These are phyloP conservation scores for Pichia sp. DNA, from an alignment of 1,139 yeast species.

Conservation along the genomic window DNA sequence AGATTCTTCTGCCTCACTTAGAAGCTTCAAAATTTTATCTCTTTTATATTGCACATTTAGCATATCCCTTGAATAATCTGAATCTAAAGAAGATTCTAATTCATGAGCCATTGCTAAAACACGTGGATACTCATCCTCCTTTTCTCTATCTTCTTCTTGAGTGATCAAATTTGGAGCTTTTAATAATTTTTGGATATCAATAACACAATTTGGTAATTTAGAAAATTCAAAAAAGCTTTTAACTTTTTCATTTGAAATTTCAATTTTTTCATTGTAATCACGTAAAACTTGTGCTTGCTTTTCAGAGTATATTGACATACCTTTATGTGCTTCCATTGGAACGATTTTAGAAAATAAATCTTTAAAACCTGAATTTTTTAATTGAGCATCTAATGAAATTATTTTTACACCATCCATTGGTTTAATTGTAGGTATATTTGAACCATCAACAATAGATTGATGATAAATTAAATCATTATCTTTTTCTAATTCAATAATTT, in stretches of 20 bases:
- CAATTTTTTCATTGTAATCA: constrained; percentile 66
- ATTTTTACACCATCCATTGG: constrained; percentile 75
- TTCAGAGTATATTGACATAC: constrained; percentile 82
- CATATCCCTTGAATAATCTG: constrained; percentile 10
- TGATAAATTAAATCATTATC: constrained; percentile 92
- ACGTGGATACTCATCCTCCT: constrained; percentile 24
- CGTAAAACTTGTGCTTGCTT: constrained; percentile 77
- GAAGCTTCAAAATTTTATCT: constrained; percentile 32
- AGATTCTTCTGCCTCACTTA: constrained; percentile 54
- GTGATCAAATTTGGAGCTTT: constrained; percentile 16
- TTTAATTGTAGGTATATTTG: constrained; percentile 53
- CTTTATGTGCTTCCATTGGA: constrained; percentile 83
- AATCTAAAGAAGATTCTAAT: constrained; percentile 14
- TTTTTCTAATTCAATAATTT: constrained; percentile 49
- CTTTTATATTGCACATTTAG: constrained; percentile 5
- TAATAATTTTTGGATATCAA: constrained; percentile 42
- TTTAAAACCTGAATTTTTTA: constrained; percentile 36
- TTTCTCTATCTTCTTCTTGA: constrained; percentile 21
- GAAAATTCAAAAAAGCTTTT: constrained; percentile 73
- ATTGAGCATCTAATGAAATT: constrained; percentile 54
- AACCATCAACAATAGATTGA: constrained; percentile 58
- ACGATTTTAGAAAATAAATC: constrained; percentile 73
- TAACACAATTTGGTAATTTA: constrained; percentile 64
- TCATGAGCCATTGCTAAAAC: constrained; percentile 27
- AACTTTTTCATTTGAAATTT: constrained; percentile 74